Conservation (phyloP, 768 basidiomycete species). For the Pisolithus sp. region DNA sequence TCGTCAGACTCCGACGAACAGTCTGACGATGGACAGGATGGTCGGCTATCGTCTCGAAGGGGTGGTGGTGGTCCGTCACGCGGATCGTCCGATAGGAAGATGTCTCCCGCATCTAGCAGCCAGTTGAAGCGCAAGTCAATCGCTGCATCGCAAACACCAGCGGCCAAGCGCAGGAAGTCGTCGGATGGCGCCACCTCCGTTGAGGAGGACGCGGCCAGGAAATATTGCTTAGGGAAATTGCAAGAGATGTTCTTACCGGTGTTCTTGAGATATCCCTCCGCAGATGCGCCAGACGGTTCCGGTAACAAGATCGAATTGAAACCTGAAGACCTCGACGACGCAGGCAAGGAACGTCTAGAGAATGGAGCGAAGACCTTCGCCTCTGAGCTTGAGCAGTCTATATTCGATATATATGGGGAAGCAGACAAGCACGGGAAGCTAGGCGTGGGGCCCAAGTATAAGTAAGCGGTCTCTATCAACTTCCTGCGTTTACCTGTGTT, state of each 20-base stretch:
- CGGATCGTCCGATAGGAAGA: constrained; percentile 11
- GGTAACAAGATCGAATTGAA: constrained; percentile 36
- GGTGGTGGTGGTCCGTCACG: constrained; percentile 1
- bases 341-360: constrained; percentile 50
- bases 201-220: constrained; percentile 66
- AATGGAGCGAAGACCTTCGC: constrained; percentile 59
- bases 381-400: constrained; percentile 63
- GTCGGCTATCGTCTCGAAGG: constrained; percentile 10
- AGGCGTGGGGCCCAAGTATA: constrained; percentile 72
- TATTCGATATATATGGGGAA: constrained; percentile 74
- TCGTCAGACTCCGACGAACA: constrained; percentile 37
- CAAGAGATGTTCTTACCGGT: constrained; percentile 66
- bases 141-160: constrained; percentile 31
- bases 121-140: constrained; percentile 52
- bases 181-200: constrained; percentile 33
- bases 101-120: constrained; percentile 15
- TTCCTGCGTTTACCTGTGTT: not conserved
- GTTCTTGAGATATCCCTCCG: constrained; percentile 64
- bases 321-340: constrained; percentile 51
- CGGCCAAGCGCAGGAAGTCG: constrained; percentile 43
- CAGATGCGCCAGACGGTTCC: constrained; percentile 29
- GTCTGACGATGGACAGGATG: constrained; percentile 25
- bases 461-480: constrained; percentile 41
- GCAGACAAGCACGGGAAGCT: constrained; percentile 62
- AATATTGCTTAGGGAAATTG: constrained; percentile 74